Conservation (phyloP, 176 grass and related monocot species). For the Phragmites australis region DNA sequence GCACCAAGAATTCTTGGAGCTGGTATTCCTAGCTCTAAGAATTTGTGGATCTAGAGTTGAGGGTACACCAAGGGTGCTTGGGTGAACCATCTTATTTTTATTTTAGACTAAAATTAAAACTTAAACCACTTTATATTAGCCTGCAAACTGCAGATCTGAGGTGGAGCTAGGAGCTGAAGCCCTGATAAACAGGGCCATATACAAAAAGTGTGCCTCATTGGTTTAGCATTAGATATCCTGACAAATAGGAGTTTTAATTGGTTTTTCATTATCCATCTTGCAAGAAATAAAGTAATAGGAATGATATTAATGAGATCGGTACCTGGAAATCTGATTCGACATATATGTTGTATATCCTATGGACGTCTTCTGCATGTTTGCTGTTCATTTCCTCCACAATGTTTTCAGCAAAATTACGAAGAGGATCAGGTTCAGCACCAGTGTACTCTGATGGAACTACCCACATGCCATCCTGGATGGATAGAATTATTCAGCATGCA, state of each 20-base stretch:
- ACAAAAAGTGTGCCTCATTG: not conserved
- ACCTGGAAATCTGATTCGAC: constrained; percentile 87
- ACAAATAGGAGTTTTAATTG: too few species aligned
- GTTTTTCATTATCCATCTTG: not conserved
- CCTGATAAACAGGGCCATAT: too few species aligned
- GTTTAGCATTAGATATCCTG: not conserved
- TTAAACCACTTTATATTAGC: too few species aligned
- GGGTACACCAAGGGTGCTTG: too few species aligned
- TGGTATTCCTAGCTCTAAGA: too few species aligned
- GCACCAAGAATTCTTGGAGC: too few species aligned
- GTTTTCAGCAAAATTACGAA: constrained; percentile 80
- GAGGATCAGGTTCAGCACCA: constrained; percentile 81
- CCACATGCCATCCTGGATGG: constrained; percentile 70
- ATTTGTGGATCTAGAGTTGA: too few species aligned
- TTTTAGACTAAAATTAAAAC: too few species aligned
- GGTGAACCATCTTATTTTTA: too few species aligned
- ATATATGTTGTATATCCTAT: constrained; percentile 71
- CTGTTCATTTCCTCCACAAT: constrained; percentile 91
- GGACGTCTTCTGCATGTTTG: constrained; percentile 71
- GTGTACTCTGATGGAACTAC: constrained; percentile 74
- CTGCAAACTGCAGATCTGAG: too few species aligned
- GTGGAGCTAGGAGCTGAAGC: too few species aligned
- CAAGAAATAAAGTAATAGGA: constrained; percentile 24
- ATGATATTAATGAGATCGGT: constrained; percentile 19
- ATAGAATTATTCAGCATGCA: not conserved